These are phyloP conservation scores for Suillus sp. DNA, from an alignment of 768 basidiomycete species.

Conservation along the genomic window DNA sequence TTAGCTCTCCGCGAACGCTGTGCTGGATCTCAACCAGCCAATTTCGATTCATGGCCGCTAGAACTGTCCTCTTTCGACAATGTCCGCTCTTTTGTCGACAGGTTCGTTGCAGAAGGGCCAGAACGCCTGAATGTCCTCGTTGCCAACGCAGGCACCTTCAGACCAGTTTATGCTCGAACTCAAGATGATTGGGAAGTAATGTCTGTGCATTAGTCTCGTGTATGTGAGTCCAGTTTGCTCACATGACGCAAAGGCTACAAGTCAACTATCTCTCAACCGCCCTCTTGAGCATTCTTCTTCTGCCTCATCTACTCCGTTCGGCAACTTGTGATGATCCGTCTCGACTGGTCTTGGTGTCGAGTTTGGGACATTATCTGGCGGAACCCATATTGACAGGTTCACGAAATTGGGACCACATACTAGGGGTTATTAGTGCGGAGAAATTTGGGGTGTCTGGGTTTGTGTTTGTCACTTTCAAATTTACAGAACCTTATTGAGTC, in stretches of 20 bases:
- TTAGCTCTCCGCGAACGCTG: slow-evolving; percentile 11
- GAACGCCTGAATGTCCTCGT: slow-evolving; percentile 33
- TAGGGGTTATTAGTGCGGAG: slow-evolving; percentile 26
- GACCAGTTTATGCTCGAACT: slow-evolving; percentile 28
- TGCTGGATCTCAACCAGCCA: neutral
- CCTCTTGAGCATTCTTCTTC: slow-evolving; percentile 1
- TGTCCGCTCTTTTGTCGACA: slow-evolving; percentile 36
- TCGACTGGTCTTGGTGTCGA: neutral
- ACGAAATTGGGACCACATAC: slow-evolving; percentile 20
- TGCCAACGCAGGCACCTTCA: slow-evolving; percentile 32
- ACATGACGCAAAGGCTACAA: slow-evolving; percentile 31
- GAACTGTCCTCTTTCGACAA: slow-evolving; percentile 37
- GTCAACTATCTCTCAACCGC: slow-evolving; percentile 34
- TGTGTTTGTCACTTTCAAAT: slow-evolving; percentile 18
- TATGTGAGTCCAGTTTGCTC: neutral
- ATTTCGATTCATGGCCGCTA: slow-evolving; percentile 32
- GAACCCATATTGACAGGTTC: neutral
- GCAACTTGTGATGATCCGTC: neutral
- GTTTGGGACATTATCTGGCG: slow-evolving; percentile 2
- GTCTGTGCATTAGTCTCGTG: slow-evolving; percentile 29
- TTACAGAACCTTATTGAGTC: neutral
- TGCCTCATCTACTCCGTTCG: neutral
- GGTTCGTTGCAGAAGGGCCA: slow-evolving; percentile 27
- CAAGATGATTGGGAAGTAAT: slow-evolving; percentile 50
- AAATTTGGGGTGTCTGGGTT: slow-evolving; percentile 20